phyloP scores from a whole-genome alignment of 2,329 filamentous ascomycete genomes.

The Cladosporium sphaerospermum region DNA sequence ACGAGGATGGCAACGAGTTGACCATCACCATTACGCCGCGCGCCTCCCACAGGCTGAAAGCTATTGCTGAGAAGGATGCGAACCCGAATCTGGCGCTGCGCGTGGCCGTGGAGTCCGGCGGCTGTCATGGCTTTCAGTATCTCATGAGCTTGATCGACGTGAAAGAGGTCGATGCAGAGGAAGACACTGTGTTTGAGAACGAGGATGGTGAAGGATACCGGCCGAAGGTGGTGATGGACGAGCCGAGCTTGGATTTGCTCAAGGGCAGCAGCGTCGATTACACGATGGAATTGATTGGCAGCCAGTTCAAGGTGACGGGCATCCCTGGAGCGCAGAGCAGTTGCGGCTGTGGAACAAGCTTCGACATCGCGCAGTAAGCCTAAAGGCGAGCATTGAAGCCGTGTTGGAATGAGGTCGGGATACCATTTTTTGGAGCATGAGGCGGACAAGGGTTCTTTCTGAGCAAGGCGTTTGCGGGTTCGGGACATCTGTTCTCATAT shows the following conservation, averaged over 20 bases:
- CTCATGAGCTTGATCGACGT: slow-evolving; percentile 73
- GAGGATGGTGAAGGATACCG: slow-evolving; percentile 44
- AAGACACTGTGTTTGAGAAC: slow-evolving; percentile 83
- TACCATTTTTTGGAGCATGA: too few species aligned
- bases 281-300: slow-evolving; percentile 89
- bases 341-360: slow-evolving; percentile 95
- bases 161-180: slow-evolving; percentile 57
- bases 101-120: slow-evolving; percentile 85
- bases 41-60: slow-evolving; percentile 66
- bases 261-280: slow-evolving; percentile 95
- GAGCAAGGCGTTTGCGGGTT: too few species aligned
- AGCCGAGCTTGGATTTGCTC: slow-evolving; percentile 76
- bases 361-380: slow-evolving; percentile 64
- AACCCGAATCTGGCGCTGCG: slow-evolving; percentile 83
- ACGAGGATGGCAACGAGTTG: slow-evolving; percentile 82
- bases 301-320: slow-evolving; percentile 93
- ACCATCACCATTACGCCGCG: slow-evolving; percentile 74
- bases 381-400: too few species aligned
- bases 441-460: too few species aligned
- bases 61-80: slow-evolving; percentile 48
- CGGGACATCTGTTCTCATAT: too few species aligned
- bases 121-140: slow-evolving; percentile 98
- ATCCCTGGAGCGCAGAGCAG: slow-evolving; percentile 89
- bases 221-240: slow-evolving; percentile 85
- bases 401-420: too few species aligned